Conservation (phyloP, 345 rosid species). For the Acer negundo region DNA sequence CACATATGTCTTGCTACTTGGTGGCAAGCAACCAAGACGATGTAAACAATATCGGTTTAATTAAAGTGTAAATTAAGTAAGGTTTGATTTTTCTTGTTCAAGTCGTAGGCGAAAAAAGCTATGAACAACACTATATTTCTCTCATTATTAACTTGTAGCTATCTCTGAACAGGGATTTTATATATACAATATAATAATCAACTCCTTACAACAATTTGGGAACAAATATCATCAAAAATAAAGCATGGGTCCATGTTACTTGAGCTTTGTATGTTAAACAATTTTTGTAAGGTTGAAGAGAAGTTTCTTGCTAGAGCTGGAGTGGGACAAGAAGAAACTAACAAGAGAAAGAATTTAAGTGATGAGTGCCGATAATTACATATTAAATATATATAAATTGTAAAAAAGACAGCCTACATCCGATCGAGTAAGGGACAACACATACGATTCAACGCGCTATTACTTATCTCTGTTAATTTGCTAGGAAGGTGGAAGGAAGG, state of each 20-base stretch:
- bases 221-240: background rate
- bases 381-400: background rate
- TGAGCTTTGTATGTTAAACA: background rate
- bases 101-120: conserved; percentile 26
- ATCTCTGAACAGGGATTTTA: background rate
- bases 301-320: background rate
- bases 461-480: too few species aligned
- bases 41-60: conserved; percentile 12
- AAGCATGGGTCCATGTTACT: background rate
- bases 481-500: too few species aligned
- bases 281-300: background rate
- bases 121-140: conserved; percentile 7
- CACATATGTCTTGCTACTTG: background rate
- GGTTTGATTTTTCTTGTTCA: conserved; percentile 18
- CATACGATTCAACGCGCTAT: too few species aligned
- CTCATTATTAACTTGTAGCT: background rate
- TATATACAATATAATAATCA: background rate
- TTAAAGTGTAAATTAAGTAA: background rate
- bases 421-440: background rate
- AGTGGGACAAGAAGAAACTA: conserved; percentile 14
- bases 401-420: conserved; percentile 2
- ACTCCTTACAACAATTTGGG: background rate
- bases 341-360: conserved; percentile 24
- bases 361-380: background rate
- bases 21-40: conserved; percentile 9